phyloP scores from a whole-genome alignment of 352 stramenopile genomes.

The Globisporangium takayamanum region DNA sequence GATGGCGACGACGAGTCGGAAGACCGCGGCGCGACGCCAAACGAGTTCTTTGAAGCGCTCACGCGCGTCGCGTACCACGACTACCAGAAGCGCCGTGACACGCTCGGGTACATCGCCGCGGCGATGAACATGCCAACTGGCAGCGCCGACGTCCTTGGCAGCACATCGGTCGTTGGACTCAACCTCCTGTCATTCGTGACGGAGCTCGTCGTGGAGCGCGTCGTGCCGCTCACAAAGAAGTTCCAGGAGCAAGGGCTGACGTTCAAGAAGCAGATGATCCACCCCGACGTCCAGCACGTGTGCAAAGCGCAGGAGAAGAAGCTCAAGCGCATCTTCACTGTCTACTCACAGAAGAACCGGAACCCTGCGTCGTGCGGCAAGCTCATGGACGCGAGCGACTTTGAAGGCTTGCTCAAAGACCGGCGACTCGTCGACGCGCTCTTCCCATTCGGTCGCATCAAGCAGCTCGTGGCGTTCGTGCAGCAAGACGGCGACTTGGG shows the following conservation, averaged over 20 bases:
- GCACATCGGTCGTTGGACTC: constrained; percentile 3
- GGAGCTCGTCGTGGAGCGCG: constrained; percentile 56
- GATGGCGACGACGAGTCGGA: constrained; percentile 42
- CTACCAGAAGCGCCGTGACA: constrained; percentile 56
- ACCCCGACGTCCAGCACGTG: constrained; percentile 67
- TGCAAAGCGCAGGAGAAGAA: constrained; percentile 75
- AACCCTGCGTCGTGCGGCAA: constrained; percentile 65
- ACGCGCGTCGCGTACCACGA: constrained; percentile 66
- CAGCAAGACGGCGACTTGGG: constrained; percentile 66
- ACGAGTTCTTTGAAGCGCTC: constrained; percentile 78
- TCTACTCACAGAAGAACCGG: constrained; percentile 73
- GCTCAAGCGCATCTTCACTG: constrained; percentile 64
- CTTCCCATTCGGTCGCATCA: constrained; percentile 66
- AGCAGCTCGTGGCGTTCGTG: constrained; percentile 71
- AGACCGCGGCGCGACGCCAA: constrained; percentile 59
- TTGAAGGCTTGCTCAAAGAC: constrained; percentile 70
- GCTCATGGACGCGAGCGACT: constrained; percentile 64
- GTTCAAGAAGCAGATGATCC: constrained; percentile 83
- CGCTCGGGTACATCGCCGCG: constrained; percentile 23
- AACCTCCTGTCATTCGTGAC: constrained; percentile 36
- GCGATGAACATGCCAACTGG: constrained; percentile 27
- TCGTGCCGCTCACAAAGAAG: constrained; percentile 68
- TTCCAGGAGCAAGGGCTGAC: constrained; percentile 74
- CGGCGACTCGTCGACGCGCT: constrained; percentile 56
- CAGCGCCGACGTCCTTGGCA: neutral